Conservation (phyloP, 495 filamentous ascomycete species). For the Podospora pseudoanserina region DNA sequence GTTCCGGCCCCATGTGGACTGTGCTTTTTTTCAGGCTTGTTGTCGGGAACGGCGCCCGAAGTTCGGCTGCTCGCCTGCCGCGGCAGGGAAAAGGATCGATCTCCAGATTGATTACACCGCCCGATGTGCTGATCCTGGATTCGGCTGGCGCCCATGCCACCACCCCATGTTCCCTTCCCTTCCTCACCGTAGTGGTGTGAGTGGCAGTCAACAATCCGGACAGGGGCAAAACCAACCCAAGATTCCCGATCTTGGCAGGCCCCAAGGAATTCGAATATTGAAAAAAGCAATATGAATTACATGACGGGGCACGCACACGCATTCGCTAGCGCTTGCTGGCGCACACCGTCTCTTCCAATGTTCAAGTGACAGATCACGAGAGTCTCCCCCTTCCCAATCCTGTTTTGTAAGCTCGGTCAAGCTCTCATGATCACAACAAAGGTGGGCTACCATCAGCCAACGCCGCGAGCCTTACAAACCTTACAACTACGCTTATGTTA, state of each 20-base stretch:
- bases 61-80: neutral
- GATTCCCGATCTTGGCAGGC: conserved; percentile 14
- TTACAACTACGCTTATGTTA: conserved; percentile 4
- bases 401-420: conserved; percentile 5
- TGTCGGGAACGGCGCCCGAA: neutral
- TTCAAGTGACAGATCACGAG: conserved; percentile 10
- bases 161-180: neutral
- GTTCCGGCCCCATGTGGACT: neutral
- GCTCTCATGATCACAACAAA: neutral
- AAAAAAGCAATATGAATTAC: conserved; percentile 8
- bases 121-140: conserved; percentile 8
- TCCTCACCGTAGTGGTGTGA: neutral
- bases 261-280: conserved; percentile 6
- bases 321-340: conserved; percentile 12
- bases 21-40: neutral
- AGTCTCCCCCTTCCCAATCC: conserved; percentile 1
- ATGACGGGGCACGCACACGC: neutral
- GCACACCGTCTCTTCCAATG: conserved; percentile 16
- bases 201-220: conserved; percentile 5
- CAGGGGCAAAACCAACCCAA: conserved; percentile 12
- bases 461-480: conserved; percentile 1
- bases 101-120: conserved; percentile 15
- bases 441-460: neutral
- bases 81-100: neutral
- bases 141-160: conserved; percentile 6